phyloP scores from a whole-genome alignment of 306 rosid species.

The Ziziphus jujuba region DNA sequence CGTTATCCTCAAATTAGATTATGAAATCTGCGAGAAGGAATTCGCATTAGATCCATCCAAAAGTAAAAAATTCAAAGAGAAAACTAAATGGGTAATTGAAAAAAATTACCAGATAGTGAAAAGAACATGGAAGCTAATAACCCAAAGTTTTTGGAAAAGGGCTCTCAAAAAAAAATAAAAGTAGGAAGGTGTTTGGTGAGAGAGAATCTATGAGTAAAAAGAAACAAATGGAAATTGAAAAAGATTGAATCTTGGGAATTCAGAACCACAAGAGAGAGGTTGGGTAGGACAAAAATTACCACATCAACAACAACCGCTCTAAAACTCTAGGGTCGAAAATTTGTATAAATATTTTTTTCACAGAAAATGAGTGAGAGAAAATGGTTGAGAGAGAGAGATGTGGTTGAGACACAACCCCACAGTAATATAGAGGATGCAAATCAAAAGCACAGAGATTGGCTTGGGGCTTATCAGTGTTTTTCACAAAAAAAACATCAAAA shows the following conservation, averaged over 20 bases:
- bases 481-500: neutral
- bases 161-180: too few species aligned
- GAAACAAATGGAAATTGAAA: conserved; percentile 22
- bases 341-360: neutral
- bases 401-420: conserved; percentile 24
- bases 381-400: conserved; percentile 21
- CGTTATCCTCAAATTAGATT: conserved; percentile 1
- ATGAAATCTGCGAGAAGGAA: conserved; percentile 19
- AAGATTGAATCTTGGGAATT: conserved; percentile 33
- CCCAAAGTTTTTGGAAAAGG: neutral
- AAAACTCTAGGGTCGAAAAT: neutral
- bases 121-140: neutral
- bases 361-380: neutral
- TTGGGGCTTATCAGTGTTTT: neutral
- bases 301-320: conserved; percentile 15
- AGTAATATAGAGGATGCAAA: conserved; percentile 17
- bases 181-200: neutral
- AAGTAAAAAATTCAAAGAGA: neutral
- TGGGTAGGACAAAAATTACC: conserved; percentile 26
- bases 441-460: neutral
- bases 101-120: conserved; percentile 11
- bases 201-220: conserved; percentile 20
- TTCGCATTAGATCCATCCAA: neutral
- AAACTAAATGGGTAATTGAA: neutral
- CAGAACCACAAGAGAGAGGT: conserved; percentile 34